These are phyloP conservation scores for Beta macrorhiza DNA, from an alignment of 179 eudicot species.

Conservation along the genomic window DNA sequence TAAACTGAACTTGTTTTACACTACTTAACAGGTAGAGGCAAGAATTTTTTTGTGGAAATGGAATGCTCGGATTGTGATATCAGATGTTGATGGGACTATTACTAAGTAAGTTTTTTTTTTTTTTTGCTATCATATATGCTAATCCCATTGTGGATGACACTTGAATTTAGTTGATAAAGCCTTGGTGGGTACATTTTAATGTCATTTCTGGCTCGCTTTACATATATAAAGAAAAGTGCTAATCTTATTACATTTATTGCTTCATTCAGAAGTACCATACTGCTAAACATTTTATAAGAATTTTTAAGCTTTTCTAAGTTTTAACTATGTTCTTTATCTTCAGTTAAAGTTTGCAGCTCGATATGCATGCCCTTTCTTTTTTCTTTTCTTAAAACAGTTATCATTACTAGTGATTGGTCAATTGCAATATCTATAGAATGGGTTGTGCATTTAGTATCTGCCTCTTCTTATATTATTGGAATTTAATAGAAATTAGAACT, in stretches of 20 bases:
- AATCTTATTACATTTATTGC: background rate
- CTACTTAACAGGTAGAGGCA: conserved; percentile 71
- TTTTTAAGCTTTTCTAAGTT: background rate
- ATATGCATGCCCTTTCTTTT: conserved; percentile 1
- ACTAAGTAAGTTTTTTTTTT: conserved; percentile 58
- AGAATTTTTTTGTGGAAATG: conserved; percentile 93
- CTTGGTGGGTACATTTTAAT: no score
- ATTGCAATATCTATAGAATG: background rate
- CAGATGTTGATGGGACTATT: conserved; percentile 99
- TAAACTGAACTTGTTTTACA: conserved; percentile 3
- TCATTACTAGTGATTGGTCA: no score
- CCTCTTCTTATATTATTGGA: background rate
- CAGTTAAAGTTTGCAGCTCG: background rate
- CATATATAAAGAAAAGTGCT: no score
- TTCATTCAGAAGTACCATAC: background rate
- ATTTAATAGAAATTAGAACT: no score
- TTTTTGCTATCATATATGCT: background rate
- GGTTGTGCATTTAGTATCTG: background rate
- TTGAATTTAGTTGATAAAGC: no score
- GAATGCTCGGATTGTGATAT: conserved; percentile 80
- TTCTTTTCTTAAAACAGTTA: background rate
- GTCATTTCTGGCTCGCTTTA: no score
- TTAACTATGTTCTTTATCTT: background rate
- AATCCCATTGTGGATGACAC: background rate
- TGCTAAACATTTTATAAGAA: background rate